Evolutionary conservation across 2,329 filamentous ascomycete genomes (phyloP).

Genomic region (Diplodia corticola): DNA sequence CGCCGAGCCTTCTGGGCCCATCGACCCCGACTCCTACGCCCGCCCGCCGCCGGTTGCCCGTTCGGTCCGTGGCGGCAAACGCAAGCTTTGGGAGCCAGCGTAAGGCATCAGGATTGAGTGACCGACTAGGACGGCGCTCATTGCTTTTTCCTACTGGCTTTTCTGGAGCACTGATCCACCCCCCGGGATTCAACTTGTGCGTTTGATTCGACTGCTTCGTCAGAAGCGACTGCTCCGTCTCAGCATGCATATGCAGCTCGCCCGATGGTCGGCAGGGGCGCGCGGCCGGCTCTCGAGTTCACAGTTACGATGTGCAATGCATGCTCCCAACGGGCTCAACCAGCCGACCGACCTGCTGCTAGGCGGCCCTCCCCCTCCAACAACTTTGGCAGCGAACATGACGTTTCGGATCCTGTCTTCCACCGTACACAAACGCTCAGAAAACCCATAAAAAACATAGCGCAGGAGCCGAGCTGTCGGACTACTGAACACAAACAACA

Average conservation of each 20-base stretch:
- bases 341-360: too few species aligned
- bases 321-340: constrained; percentile 6
- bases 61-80: constrained; percentile 36
- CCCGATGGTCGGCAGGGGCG: constrained; percentile 2
- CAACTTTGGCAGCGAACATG: background rate
- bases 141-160: constrained; percentile 14
- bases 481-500: background rate
- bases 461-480: background rate
- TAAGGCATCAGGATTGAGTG: constrained; percentile 25
- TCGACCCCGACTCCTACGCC: constrained; percentile 43
- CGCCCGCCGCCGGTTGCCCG: constrained; percentile 36
- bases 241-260: constrained; percentile 4
- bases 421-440: constrained; percentile 9
- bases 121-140: constrained; percentile 1
- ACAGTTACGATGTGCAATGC: constrained; percentile 12
- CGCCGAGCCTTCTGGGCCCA: constrained; percentile 31
- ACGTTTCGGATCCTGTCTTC: constrained; percentile 2
- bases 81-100: constrained; percentile 45
- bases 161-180: constrained; percentile 15
- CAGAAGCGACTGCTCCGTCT: constrained; percentile 5
- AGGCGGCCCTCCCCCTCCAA: too few species aligned
- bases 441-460: constrained; percentile 14
- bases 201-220: constrained; percentile 15
- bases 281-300: constrained; percentile 16
- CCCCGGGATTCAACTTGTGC: constrained; percentile 6